These are phyloP conservation scores for Suhomyces panamericanus DNA, from an alignment of 1,139 yeast species.

Conservation along the genomic window DNA sequence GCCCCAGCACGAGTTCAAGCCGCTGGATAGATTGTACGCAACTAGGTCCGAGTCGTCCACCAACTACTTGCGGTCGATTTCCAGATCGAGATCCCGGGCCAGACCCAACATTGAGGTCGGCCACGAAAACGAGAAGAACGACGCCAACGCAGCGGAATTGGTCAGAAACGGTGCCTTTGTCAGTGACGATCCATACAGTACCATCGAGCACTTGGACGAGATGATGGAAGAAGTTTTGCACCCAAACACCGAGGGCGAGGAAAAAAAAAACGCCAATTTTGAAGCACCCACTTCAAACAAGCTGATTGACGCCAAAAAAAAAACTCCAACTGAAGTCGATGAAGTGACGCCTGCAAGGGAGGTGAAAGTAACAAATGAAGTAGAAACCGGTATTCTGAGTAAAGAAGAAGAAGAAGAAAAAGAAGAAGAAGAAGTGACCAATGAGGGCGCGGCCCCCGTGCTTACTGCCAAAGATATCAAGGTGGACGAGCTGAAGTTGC, in stretches of 20 bases:
- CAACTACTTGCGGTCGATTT: conserved; percentile 59
- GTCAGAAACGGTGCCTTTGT: conserved; percentile 48
- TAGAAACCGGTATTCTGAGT: not conserved
- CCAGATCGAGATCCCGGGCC: conserved; percentile 64
- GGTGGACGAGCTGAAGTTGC: conserved; percentile 4
- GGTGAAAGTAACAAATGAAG: not conserved
- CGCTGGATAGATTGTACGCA: conserved; percentile 27
- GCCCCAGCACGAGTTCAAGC: conserved; percentile 24
- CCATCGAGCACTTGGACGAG: conserved; percentile 41
- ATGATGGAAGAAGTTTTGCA: conserved; percentile 44
- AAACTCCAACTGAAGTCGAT: not conserved
- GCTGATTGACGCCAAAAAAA: not conserved
- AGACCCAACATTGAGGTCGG: conserved; percentile 33
- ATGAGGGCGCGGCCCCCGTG: conserved; percentile 7
- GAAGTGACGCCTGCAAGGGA: not conserved
- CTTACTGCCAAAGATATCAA: conserved; percentile 9
- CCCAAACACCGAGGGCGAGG: conserved; percentile 10
- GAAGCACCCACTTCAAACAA: not conserved
- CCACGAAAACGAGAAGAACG: conserved; percentile 39
- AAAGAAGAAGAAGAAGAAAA: not conserved
- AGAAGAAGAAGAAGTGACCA: conserved; percentile 3
- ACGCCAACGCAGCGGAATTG: conserved; percentile 42
- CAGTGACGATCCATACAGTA: conserved; percentile 48
- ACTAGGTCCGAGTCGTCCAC: conserved; percentile 39
- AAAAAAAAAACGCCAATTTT: conserved; percentile 8